Conservation (phyloP, 176 grass and related monocot genomes). For the Leersia perrieri region DNA sequence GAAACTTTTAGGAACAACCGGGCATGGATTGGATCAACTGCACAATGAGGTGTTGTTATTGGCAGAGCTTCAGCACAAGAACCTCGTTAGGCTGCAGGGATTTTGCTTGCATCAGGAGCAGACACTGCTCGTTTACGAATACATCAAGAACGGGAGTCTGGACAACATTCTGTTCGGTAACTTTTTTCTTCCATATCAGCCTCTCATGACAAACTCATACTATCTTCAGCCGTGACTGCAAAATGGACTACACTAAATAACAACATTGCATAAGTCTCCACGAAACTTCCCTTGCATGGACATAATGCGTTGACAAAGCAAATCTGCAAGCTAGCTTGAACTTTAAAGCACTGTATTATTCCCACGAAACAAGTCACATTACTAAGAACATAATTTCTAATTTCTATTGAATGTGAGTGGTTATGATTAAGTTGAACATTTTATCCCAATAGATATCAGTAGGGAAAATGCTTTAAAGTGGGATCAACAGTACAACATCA, state of each 20-base stretch:
- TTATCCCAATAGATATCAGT: background rate
- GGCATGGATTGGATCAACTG: conserved; percentile 33
- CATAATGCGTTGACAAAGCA: too few species aligned
- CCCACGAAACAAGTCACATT: background rate
- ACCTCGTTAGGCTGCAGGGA: conserved; percentile 42
- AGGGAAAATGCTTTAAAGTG: conserved; percentile 12
- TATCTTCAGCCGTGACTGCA: too few species aligned
- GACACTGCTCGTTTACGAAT: conserved; percentile 27
- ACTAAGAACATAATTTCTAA: background rate
- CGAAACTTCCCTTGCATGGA: too few species aligned
- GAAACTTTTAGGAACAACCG: conserved; percentile 6
- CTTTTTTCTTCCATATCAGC: background rate
- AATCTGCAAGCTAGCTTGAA: background rate
- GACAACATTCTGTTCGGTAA: conserved; percentile 37
- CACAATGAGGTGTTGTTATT: conserved; percentile 35
- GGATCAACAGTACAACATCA: conserved; percentile 39
- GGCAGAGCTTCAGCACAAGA: conserved; percentile 54
- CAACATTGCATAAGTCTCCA: too few species aligned
- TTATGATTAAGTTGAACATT: background rate
- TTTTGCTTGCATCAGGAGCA: conserved; percentile 31
- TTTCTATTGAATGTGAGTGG: too few species aligned
- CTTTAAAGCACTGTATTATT: background rate
- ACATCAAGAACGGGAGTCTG: conserved; percentile 35
- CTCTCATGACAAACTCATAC: background rate
- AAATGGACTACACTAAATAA: too few species aligned